Percentiles rank a stretch among this genome's conserved stretches.
These are phyloP conservation scores for Calamus simplicifolius DNA, from an alignment of 176 grass and related monocot species.

Conservation along the genomic window DNA sequence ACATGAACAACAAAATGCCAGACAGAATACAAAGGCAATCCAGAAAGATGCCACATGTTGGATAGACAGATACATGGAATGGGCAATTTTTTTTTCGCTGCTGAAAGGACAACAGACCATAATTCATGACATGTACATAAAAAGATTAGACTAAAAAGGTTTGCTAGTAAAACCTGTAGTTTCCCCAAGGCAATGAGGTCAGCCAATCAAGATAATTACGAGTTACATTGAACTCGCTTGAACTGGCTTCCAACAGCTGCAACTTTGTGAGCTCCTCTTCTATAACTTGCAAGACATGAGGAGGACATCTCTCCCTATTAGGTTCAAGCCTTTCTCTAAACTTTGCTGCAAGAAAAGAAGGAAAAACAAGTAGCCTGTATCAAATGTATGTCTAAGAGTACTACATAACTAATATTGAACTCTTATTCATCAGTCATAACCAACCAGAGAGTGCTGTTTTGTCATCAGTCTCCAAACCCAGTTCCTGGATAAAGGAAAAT, in stretches of 20 bases:
- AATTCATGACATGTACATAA: too few species aligned
- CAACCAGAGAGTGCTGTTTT: constrained; percentile 96
- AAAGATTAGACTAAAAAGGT: too few species aligned
- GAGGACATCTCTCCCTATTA: constrained; percentile 91
- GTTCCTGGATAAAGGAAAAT: constrained; percentile 41
- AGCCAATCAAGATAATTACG: constrained; percentile 99
- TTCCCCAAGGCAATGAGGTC: constrained; percentile 93
- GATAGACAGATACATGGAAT: too few species aligned
- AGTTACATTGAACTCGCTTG: constrained; percentile 99
- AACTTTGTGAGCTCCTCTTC: constrained; percentile 97
- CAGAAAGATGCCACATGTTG: too few species aligned
- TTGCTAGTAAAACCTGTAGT: constrained; percentile 54
- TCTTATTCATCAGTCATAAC: constrained; percentile 27
- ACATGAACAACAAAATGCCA: too few species aligned
- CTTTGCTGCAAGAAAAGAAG: constrained; percentile 52
- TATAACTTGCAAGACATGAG: constrained; percentile 95
- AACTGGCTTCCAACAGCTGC: constrained; percentile 86
- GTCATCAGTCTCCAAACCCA: constrained; percentile 97
- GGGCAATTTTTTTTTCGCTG: too few species aligned
- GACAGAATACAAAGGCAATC: too few species aligned
- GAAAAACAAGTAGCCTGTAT: neutral
- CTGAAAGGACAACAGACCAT: too few species aligned
- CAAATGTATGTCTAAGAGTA: too few species aligned
- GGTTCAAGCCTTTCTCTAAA: constrained; percentile 89
- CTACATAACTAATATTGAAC: too few species aligned